Conservation (phyloP, 495 filamentous ascomycete genomes). For the Pyronema omphalodes region DNA sequence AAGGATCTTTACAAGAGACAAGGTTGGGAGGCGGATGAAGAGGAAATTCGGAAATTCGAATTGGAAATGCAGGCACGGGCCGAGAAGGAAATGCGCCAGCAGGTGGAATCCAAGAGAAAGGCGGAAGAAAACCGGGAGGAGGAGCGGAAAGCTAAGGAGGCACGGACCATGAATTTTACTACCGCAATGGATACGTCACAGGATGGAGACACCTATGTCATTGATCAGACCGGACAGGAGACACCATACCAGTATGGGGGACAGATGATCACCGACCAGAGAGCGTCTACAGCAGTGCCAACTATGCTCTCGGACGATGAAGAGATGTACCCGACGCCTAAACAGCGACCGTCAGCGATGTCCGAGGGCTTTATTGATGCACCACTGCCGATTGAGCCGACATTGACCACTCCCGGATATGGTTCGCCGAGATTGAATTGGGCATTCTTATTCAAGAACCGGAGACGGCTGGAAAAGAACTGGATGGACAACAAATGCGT, state of each 20-base stretch:
- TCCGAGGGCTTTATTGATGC: constrained; percentile 16
- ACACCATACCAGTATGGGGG: background rate
- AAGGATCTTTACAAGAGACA: constrained; percentile 57
- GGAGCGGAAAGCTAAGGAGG: constrained; percentile 12
- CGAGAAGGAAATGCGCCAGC: constrained; percentile 11
- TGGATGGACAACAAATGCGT: constrained; percentile 67
- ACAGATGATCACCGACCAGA: background rate
- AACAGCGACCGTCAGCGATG: constrained; percentile 5
- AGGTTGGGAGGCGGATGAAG: constrained; percentile 59
- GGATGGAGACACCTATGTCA: constrained; percentile 8
- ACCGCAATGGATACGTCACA: constrained; percentile 15
- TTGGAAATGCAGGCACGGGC: constrained; percentile 31
- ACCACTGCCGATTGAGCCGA: constrained; percentile 20
- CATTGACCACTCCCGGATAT: constrained; percentile 18
- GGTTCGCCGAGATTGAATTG: constrained; percentile 46
- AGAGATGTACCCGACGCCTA: constrained; percentile 16
- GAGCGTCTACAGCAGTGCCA: background rate
- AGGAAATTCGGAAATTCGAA: constrained; percentile 51
- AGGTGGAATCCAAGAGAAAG: constrained; percentile 1
- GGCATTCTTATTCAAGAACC: constrained; percentile 78
- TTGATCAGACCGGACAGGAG: background rate
- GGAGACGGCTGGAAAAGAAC: constrained; percentile 69
- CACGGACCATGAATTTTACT: constrained; percentile 1
- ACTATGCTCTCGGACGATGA: constrained; percentile 11
- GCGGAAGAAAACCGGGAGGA: constrained; percentile 6